Base-by-base conservation (phyloP, 2,329 filamentous ascomycete species). In the Fusarium sp. region DNA sequence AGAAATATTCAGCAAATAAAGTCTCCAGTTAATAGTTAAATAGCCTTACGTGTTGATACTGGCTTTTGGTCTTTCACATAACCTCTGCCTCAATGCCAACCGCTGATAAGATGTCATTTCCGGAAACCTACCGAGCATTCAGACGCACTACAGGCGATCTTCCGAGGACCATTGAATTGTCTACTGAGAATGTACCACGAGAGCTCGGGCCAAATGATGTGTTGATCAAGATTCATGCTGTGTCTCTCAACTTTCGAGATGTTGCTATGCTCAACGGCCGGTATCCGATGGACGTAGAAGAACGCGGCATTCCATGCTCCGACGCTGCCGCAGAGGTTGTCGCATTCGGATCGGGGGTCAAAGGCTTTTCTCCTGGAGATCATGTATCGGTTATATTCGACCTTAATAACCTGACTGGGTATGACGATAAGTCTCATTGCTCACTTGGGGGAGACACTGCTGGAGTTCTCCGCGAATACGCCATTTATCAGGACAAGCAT, bases 401-500 rank as follows among this genome's bases (percentile, higher is more conserved):
- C 0, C 12, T 50, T 0, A 24, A 24, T 6, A 33, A 10, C 3
- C 4, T 50, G 5, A 24, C 47, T 0, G n/a, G 30, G 3, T 11
- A 6, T 2, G 30, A 50, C 0, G 30, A 50, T 7, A 1, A 20
- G 3, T 3, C 47, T 6, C 3, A 5, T 15, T 33, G 22, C 3
- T 2, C 16, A 4, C 30, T 50, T 15, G 47, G 47, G 3, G 7
- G 47, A 16, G 47, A 33, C n/a, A 20, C 47, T 1, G 8, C 16
- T 20, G 47, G 47, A 14, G 30, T 50, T 9, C 44, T 47, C 5
- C 47, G 47, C 2, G 30, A 50, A 6, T 50, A 33, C n/a, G 47
- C 47, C 6, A 15, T 50, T 24, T 50, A 33, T 15, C n/a, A 33
- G 12, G 30, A 50, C 16, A 50, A 33, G 12, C 5, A 50, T 11